Percentiles rank a stretch among this genome's conserved stretches.
Evolutionary conservation across 345 rosid species (phyloP).

Genomic region (Citrus mangshanensis): DNA sequence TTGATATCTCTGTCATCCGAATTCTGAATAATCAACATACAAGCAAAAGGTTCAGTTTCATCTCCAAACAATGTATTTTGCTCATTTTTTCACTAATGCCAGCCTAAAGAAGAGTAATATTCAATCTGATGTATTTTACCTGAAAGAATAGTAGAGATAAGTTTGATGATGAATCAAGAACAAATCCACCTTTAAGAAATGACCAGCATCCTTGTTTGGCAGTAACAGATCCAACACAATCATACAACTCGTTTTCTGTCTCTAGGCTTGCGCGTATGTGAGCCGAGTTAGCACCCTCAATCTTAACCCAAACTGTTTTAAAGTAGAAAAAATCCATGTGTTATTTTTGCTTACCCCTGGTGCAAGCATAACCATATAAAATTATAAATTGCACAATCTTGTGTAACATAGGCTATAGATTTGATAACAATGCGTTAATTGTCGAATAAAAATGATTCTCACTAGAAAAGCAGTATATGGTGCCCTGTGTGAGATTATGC

Average conservation of each 20-base stretch:
- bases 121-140: conserved; percentile 23
- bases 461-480: conserved; percentile 72
- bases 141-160: conserved; percentile 46
- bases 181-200: conserved; percentile 89
- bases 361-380: not conserved
- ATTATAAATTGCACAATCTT: not conserved
- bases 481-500: conserved; percentile 48
- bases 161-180: conserved; percentile 47
- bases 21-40: conserved; percentile 29
- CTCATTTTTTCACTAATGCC: no score
- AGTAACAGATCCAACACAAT: conserved; percentile 67
- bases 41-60: not conserved
- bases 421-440: no score
- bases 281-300: conserved; percentile 47
- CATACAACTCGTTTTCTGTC: conserved; percentile 30
- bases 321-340: not conserved
- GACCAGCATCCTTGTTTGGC: conserved; percentile 81
- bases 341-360: not conserved
- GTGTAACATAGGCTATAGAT: not conserved
- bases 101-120: not conserved
- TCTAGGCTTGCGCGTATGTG: conserved; percentile 54
- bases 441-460: not conserved
- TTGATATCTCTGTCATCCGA: conserved; percentile 28
- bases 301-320: conserved; percentile 62
- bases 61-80: no score